phyloP scores from a whole-genome alignment of 257 asterid species.

The Scutellaria baicalensis region DNA sequence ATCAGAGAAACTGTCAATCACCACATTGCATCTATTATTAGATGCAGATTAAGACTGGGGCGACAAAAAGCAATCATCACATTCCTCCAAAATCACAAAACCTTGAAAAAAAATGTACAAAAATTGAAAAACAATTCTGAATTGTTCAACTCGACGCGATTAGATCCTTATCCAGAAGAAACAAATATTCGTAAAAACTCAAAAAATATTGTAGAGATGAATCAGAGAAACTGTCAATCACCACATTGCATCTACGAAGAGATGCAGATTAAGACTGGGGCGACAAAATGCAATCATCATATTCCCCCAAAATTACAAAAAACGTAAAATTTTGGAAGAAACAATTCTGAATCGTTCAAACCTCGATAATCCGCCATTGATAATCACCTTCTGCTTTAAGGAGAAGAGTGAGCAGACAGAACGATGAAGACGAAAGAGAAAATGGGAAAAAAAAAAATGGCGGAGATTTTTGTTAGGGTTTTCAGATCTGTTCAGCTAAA shows the following conservation, averaged over 20 bases:
- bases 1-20: conserved; percentile 42
- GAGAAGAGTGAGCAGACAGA: too few species aligned
- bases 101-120: too few species aligned
- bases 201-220: background rate
- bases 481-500: background rate
- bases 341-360: too few species aligned
- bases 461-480: background rate
- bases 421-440: background rate
- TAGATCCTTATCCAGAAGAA: too few species aligned
- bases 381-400: too few species aligned
- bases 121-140: too few species aligned
- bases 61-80: conserved; percentile 41
- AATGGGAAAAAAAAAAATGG: background rate
- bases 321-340: background rate
- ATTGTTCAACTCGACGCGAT: too few species aligned
- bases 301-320: background rate
- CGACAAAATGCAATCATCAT: conserved; percentile 41
- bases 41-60: conserved; percentile 52
- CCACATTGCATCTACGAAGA: conserved; percentile 29
- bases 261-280: conserved; percentile 52
- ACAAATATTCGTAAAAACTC: too few species aligned
- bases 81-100: conserved; percentile 17
- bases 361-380: too few species aligned
- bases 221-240: conserved; percentile 42
- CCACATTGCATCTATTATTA: conserved; percentile 29